These are phyloP conservation scores for Metarhizium humberi DNA, from an alignment of 2,329 filamentous ascomycete species.

Conservation along the genomic window DNA sequence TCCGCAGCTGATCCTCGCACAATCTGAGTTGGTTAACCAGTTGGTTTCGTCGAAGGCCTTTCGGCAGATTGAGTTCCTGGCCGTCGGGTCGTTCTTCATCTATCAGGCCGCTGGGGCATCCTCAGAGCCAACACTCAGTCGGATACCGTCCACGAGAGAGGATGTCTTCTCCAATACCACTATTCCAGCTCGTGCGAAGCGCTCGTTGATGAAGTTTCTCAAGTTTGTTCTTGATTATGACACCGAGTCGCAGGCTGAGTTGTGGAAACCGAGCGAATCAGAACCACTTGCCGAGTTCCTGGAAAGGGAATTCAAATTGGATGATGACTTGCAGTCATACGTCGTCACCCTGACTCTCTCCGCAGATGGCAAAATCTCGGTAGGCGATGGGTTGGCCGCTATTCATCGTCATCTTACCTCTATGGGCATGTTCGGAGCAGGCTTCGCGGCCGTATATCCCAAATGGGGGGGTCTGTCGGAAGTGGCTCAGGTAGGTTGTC, in stretches of 20 bases:
- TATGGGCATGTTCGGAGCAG: constrained; percentile 77
- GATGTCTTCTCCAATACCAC: constrained; percentile 75
- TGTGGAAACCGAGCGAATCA: constrained; percentile 50
- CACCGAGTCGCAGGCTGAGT: constrained; percentile 39
- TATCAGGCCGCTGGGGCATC: constrained; percentile 34
- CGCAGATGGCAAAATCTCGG: constrained; percentile 52
- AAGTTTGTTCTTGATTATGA: constrained; percentile 74
- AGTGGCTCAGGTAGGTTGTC: constrained; percentile 83
- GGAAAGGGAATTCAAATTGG: constrained; percentile 54
- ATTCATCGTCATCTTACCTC: constrained; percentile 77
- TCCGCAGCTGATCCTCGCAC: constrained; percentile 78
- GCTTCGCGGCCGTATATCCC: constrained; percentile 81
- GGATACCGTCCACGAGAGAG: constrained; percentile 82
- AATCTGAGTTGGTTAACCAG: constrained; percentile 65
- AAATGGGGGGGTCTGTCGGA: constrained; percentile 92
- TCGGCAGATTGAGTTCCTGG: constrained; percentile 84
- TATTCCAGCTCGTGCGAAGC: constrained; percentile 73
- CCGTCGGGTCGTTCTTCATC: constrained; percentile 88
- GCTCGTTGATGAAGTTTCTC: constrained; percentile 85
- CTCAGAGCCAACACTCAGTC: constrained; percentile 38
- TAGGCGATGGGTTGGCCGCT: constrained; percentile 56
- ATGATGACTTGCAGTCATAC: constrained; percentile 55
- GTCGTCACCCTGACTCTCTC: constrained; percentile 64
- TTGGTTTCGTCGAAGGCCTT: constrained; percentile 87
- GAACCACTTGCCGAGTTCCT: constrained; percentile 51